These are phyloP conservation scores for Cinnamomum micranthum DNA, from an alignment of 164 flowering plant genomes.

Conservation along the genomic window DNA sequence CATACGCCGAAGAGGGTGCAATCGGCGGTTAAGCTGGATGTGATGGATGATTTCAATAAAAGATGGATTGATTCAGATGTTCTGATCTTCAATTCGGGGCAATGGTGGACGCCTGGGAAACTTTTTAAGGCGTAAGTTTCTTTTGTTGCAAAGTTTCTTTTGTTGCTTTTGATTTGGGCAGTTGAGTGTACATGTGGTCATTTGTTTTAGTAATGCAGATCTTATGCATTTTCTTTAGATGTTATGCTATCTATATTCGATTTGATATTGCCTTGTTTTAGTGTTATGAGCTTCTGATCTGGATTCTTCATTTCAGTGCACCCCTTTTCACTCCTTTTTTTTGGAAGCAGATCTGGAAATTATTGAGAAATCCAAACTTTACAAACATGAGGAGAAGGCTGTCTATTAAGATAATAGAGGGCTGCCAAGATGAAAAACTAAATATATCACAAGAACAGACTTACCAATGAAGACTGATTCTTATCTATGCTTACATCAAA, in stretches of 20 bases:
- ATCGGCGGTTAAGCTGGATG: slow-evolving; percentile 52
- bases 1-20: slow-evolving; percentile 58
- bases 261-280: not conserved
- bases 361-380: too few species aligned
- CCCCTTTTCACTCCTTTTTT: not conserved
- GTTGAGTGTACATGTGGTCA: not conserved
- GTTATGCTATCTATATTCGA: not conserved
- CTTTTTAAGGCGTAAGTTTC: slow-evolving; percentile 61
- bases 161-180: not conserved
- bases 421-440: too few species aligned
- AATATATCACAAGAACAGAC: too few species aligned
- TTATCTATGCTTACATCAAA: too few species aligned
- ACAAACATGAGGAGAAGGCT: too few species aligned
- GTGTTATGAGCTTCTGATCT: not conserved
- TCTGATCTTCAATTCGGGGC: slow-evolving; percentile 81
- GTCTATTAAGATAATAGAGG: too few species aligned
- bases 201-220: not conserved
- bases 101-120: slow-evolving; percentile 79
- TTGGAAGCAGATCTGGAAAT: not conserved
- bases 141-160: slow-evolving; percentile 30
- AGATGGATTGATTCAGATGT: slow-evolving; percentile 75
- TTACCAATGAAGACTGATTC: too few species aligned
- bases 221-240: not conserved
- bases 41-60: slow-evolving; percentile 51
- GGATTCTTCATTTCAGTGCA: not conserved